Conservation (phyloP, 352 stramenopile species). For the Phytophthora tentaculata region DNA sequence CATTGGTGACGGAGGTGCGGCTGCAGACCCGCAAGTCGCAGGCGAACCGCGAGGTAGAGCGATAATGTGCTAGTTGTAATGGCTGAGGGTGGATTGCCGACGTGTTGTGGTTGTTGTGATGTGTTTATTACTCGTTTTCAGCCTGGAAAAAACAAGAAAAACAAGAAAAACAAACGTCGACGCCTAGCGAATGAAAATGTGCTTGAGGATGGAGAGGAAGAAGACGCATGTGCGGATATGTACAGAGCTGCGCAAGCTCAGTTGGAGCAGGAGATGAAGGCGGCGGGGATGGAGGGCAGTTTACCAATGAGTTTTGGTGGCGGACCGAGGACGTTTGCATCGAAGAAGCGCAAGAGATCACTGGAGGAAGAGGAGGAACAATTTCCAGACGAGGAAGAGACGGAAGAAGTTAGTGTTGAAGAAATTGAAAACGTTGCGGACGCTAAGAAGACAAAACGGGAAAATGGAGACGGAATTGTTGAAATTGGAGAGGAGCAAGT, state of each 20-base stretch:
- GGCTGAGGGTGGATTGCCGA: background rate
- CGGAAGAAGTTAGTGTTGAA: background rate
- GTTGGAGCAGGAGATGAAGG: constrained; percentile 64
- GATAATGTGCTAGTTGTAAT: background rate
- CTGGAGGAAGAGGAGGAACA: constrained; percentile 6
- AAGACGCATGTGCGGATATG: constrained; percentile 39
- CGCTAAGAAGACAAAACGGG: background rate
- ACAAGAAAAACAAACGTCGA: constrained; percentile 43
- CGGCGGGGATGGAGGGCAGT: constrained; percentile 53
- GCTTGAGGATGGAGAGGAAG: background rate
- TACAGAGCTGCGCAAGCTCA: constrained; percentile 65
- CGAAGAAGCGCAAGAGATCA: constrained; percentile 36
- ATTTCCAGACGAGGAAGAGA: constrained; percentile 3
- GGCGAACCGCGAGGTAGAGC: constrained; percentile 22
- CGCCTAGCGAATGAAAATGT: constrained; percentile 3
- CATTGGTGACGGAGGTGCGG: constrained; percentile 30
- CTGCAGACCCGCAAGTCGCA: constrained; percentile 27
- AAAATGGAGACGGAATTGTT: constrained; percentile 3
- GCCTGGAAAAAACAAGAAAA: constrained; percentile 27
- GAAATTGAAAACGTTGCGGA: background rate
- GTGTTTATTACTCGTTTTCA: constrained; percentile 4
- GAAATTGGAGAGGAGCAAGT: background rate
- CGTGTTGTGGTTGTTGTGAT: constrained; percentile 2
- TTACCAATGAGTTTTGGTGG: constrained; percentile 70
- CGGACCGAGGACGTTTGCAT: constrained; percentile 8